Base-by-base conservation (phyloP, 345 rosid genomes). In the Hibiscus syriacus region DNA sequence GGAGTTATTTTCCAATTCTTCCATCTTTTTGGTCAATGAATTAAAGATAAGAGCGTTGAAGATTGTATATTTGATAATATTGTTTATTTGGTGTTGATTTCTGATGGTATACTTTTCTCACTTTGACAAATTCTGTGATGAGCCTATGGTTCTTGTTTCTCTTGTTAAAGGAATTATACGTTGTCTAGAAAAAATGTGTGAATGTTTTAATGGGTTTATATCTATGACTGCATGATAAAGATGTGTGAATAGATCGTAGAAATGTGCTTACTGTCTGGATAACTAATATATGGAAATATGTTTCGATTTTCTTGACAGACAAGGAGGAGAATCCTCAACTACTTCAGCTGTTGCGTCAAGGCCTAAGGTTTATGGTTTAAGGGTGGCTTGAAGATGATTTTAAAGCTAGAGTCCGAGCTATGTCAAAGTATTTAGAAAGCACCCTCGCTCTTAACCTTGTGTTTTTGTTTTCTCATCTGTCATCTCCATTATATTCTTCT, bases 261-360 rank as follows among this genome's bases (percentile, higher is more conserved):
- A 38, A 38, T 38, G 41, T 38, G 13, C 13, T 38, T 38, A 2
- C 41, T 38, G 41, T 13, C 41, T 38, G 12, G 13, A 2, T 10
- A 38, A 10, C 13, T 38, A 12, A 38, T 38, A 10, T 38, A 38
- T 38, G 45, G 2, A 13, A 39, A 36, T 17, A 10, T 56, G 20
- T 50, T 20, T 20, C 20, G 13, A 50, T 59, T 55, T 45, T 11
- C 52, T 50, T 39, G 72, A 75, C 87, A 90, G 97, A 60, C 80
- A 34, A 85, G 92, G 84, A 81, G 82, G 83, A 81, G 94, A 72
- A 62, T 88, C 72, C 81, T 90, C 72, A 88, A 92, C 82, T 90
- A 73, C 85, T 90, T 90, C 88, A 86, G 80, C 84, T 90, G 97
- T 67, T 86, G 94, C 57, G 86, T 83, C 64, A 90, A 81, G 81